Percentiles rank a stretch among this genome's conserved stretches.
Evolutionary conservation across 1,139 yeast species (phyloP).

Genomic region (Kodamaea arcana): DNA sequence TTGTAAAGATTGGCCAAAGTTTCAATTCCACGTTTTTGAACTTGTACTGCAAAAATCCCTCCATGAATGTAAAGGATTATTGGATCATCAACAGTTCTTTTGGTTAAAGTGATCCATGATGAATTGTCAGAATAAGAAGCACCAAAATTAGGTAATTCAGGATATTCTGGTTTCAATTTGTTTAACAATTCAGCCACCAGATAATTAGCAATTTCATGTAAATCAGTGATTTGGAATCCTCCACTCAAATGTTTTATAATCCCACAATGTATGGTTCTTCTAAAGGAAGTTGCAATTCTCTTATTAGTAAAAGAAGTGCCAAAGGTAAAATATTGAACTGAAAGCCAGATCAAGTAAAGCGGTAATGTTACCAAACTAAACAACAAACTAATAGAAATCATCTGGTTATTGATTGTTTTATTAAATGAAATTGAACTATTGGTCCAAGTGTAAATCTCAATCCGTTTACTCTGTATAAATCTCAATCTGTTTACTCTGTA

Average conservation of each 20-base stretch:
- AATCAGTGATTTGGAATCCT: slow-evolving; percentile 1
- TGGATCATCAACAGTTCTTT: slow-evolving; percentile 27
- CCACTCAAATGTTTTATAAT: slow-evolving; percentile 2
- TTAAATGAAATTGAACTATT: too few species aligned
- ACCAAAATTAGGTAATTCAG: slow-evolving; percentile 27
- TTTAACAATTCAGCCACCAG: slow-evolving; percentile 2
- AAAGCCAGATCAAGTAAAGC: slow-evolving; percentile 1
- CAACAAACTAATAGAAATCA: too few species aligned
- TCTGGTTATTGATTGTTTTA: too few species aligned
- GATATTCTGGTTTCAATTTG: slow-evolving; percentile 1
- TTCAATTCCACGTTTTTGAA: slow-evolving; percentile 28
- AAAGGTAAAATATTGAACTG: slow-evolving; percentile 3
- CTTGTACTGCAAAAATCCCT: slow-evolving; percentile 35
- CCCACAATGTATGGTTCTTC: slow-evolving; percentile 3
- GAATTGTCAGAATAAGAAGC: slow-evolving; percentile 25
- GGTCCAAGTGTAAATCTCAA: too few species aligned
- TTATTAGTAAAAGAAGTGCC: slow-evolving; percentile 4
- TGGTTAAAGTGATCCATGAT: slow-evolving; percentile 33
- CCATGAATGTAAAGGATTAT: slow-evolving; percentile 39
- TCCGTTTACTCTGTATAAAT: too few species aligned
- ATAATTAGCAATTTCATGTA: slow-evolving; percentile 2
- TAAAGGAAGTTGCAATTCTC: slow-evolving; percentile 3
- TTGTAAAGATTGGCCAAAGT: slow-evolving; percentile 27
- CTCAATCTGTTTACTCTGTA: too few species aligned
- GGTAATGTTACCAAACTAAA: slow-evolving; percentile 7